A percentile compares a stretch with the other conserved stretches of the same genome.
Evolutionary conservation across 129 eudicot species (phyloP).

Genomic region (Chrysanthemum makinoi): DNA sequence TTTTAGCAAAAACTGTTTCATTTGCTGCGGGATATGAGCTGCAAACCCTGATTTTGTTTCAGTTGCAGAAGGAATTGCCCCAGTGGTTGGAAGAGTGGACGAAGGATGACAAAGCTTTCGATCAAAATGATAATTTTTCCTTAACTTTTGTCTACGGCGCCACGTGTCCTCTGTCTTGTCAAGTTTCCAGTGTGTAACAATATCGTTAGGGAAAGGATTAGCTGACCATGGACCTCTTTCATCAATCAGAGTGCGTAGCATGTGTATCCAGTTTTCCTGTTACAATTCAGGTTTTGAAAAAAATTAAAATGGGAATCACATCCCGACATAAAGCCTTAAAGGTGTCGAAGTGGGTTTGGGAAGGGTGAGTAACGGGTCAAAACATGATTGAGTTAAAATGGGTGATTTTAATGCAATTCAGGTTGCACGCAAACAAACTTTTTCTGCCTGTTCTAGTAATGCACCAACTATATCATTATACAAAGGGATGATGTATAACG

Average conservation of each 20-base stretch:
- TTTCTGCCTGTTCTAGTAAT: too few species aligned
- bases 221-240: constrained; percentile 99
- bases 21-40: constrained; percentile 75
- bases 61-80: constrained; percentile 31
- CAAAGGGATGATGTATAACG: too few species aligned
- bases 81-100: constrained; percentile 44
- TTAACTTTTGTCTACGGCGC: constrained; percentile 90
- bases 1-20: constrained; percentile 87
- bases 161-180: constrained; percentile 94
- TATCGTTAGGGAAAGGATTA: constrained; percentile 75
- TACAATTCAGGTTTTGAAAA: constrained; percentile 18
- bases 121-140: constrained; percentile 88
- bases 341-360: neutral
- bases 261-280: constrained; percentile 97
- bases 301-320: constrained; percentile 11
- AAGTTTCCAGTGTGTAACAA: constrained; percentile 81
- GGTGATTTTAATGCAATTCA: neutral
- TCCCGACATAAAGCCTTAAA: neutral
- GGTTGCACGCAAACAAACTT: neutral
- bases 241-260: constrained; percentile 79
- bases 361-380: neutral
- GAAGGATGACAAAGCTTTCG: constrained; percentile 86
- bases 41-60: constrained; percentile 71
- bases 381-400: neutral
- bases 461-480: too few species aligned